These are phyloP conservation scores for Pezicula neosporulosa DNA, from an alignment of 2,329 filamentous ascomycete genomes.

Conservation along the genomic window DNA sequence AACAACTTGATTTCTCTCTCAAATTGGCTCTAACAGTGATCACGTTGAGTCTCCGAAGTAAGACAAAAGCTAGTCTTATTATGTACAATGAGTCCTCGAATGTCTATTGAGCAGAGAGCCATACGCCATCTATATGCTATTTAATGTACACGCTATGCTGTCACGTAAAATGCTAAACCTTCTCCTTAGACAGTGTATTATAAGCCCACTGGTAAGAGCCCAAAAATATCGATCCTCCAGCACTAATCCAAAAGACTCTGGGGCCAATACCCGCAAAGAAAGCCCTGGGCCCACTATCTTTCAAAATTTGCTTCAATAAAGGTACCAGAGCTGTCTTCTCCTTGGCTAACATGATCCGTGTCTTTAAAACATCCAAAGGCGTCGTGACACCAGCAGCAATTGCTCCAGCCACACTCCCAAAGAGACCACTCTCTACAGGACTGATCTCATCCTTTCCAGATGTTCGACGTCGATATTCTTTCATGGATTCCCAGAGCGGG, in stretches of 20 bases:
- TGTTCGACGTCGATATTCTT: constrained; percentile 58
- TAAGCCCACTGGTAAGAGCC: constrained; percentile 89
- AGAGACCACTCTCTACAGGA: constrained; percentile 76
- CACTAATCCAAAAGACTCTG: constrained; percentile 89
- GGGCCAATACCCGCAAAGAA: constrained; percentile 79
- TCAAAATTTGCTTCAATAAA: constrained; percentile 63
- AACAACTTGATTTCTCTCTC: too few species aligned
- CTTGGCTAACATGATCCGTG: constrained; percentile 85
- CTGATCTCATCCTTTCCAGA: constrained; percentile 48
- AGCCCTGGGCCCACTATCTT: constrained; percentile 59
- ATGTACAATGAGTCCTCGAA: too few species aligned
- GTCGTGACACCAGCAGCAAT: constrained; percentile 87
- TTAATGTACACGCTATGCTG: constrained; percentile 1
- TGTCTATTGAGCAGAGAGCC: background rate
- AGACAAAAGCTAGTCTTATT: too few species aligned
- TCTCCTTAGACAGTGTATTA: constrained; percentile 59
- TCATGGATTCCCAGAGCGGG: constrained; percentile 92
- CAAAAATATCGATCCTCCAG: constrained; percentile 90
- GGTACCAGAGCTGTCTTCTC: constrained; percentile 56
- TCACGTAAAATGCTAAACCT: background rate
- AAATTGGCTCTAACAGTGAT: too few species aligned
- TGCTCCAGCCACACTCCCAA: constrained; percentile 79
- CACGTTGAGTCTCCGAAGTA: too few species aligned
- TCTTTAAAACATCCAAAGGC: constrained; percentile 94
- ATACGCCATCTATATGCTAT: constrained; percentile 18